Evolutionary conservation across 78 protist species (phyloP).

Genomic region (slime mould (Dictyostelium discoideum)): dicty_2.7 NC_007089.4:3016501-3017000

Average conservation of each 20-base stretch:
- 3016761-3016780: constrained; percentile 96
- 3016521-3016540: constrained; percentile 90
- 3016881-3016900: constrained; percentile 96
- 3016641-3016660: constrained; percentile 96
- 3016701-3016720: constrained; percentile 92
- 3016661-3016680: constrained; percentile 95
- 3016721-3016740: constrained; percentile 79
- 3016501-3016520: constrained; percentile 90
- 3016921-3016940: constrained; percentile 88
- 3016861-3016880: constrained; percentile 98
- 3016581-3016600: constrained; percentile 93
- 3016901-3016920: constrained; percentile 85
- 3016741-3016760: constrained; percentile 93
- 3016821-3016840: constrained; percentile 95
- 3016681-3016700: constrained; percentile 99
- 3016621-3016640: constrained; percentile 84
- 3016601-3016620: constrained; percentile 90
- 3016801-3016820: constrained; percentile 80
- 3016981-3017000: constrained; percentile 96
- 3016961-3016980: constrained; percentile 95
- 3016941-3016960: constrained; percentile 86
- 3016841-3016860: constrained; percentile 95
- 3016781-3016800: constrained; percentile 99
- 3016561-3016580: constrained; percentile 93
- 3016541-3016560: constrained; percentile 88